Percentiles rank a stretch among this genome's conserved stretches.
phyloP scores from a whole-genome alignment of 2,329 filamentous ascomycete species.

The Venturia nashicola region DNA sequence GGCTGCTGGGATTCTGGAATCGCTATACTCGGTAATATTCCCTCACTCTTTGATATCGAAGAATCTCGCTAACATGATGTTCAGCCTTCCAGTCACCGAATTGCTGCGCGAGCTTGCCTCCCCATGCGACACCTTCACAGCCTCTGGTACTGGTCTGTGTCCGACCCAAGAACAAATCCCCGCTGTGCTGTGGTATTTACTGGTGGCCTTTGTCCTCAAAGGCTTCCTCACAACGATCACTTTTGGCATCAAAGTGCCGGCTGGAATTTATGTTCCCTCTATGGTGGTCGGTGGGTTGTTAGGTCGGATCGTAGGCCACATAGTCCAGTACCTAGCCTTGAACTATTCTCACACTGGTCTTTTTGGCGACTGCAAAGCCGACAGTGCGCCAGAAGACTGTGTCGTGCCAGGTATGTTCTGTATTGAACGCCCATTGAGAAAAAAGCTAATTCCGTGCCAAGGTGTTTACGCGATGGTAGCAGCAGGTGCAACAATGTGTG shows the following conservation, averaged over 20 bases:
- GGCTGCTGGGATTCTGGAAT: conserved; percentile 86
- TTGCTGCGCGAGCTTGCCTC: conserved; percentile 82
- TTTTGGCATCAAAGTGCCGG: conserved; percentile 92
- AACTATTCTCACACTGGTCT: conserved; percentile 58
- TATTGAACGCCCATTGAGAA: too few relatives aligned
- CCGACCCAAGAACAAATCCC: conserved; percentile 68
- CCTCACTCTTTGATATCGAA: not conserved
- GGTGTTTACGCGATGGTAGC: conserved; percentile 71
- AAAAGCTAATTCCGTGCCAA: not conserved
- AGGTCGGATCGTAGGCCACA: conserved; percentile 76
- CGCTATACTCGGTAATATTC: conserved; percentile 45
- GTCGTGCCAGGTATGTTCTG: conserved; percentile 73
- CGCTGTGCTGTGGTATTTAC: conserved; percentile 56
- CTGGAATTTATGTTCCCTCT: conserved; percentile 94
- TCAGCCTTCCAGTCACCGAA: conserved; percentile 75
- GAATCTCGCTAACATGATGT: not conserved
- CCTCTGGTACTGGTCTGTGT: conserved; percentile 64
- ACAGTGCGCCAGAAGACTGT: conserved; percentile 60
- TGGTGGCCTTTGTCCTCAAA: conserved; percentile 78
- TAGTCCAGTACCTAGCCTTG: conserved; percentile 70
- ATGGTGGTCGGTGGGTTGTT: conserved; percentile 96
- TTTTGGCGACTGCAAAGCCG: conserved; percentile 61
- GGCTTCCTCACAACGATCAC: conserved; percentile 78
- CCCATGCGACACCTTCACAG: conserved; percentile 63
- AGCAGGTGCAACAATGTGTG: conserved; percentile 95